These are phyloP conservation scores for Fusarium nodosum DNA, from an alignment of 2,329 filamentous ascomycete genomes.

Conservation along the genomic window DNA sequence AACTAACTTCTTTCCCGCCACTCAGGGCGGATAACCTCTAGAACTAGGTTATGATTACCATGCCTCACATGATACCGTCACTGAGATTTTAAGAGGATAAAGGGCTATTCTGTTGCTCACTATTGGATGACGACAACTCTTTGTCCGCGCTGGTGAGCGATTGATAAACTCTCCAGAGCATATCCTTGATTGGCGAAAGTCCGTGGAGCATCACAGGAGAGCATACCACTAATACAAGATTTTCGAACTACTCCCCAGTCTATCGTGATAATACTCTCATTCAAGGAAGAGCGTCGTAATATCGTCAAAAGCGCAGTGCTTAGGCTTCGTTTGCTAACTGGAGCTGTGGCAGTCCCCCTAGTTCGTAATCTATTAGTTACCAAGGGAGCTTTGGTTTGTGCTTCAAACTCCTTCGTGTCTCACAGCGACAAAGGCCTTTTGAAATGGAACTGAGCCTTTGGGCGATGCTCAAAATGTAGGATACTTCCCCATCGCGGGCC, in stretches of 20 bases:
- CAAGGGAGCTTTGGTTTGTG: conserved; percentile 39
- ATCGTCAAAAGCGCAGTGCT: not conserved
- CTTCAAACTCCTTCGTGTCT: conserved; percentile 33
- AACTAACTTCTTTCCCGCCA: conserved; percentile 28
- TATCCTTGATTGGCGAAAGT: not conserved
- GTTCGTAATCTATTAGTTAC: conserved; percentile 45
- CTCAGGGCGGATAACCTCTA: conserved; percentile 15
- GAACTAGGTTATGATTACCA: conserved; percentile 4
- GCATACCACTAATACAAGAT: not conserved
- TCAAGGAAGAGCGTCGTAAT: not conserved
- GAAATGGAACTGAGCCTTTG: conserved; percentile 2
- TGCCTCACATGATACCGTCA: conserved; percentile 5
- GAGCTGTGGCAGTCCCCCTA: conserved; percentile 5
- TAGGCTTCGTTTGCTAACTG: conserved; percentile 17
- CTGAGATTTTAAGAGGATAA: not conserved
- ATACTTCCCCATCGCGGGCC: conserved; percentile 30
- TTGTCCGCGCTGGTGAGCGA: not conserved
- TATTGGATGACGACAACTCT: not conserved
- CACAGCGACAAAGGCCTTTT: conserved; percentile 28
- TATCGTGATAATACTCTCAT: not conserved
- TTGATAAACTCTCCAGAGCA: not conserved
- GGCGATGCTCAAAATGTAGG: conserved; percentile 4
- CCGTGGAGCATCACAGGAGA: not conserved
- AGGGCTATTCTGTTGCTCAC: not conserved
- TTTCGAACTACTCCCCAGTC: not conserved